Evolutionary conservation across 2,329 filamentous ascomycete species (phyloP), one percentile per base, ranked within the genome.

Genomic region (Karstenula rhodostoma): DNA sequence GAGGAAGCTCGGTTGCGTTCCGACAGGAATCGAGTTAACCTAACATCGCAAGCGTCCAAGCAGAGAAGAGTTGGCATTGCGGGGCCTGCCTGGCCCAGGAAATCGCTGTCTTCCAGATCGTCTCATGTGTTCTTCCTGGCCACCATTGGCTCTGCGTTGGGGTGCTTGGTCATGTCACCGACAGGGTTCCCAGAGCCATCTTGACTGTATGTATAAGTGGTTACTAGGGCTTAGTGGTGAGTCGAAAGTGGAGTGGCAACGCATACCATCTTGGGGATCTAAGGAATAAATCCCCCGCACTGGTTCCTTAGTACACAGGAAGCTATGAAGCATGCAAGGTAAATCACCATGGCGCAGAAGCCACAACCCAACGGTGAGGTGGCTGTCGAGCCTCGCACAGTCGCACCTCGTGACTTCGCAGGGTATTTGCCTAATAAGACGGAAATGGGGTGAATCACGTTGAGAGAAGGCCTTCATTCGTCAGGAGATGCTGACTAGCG

Each of bases 71-170:
- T 46, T 47, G 29, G 19, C 19, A 29, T n/a, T 46, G 40, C 37
- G 25, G 37, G 52, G 42, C 29, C 52, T 35, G 42, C 29, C 52
- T 35, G 52, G 25, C 52, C 46, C 33, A 55, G 51, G 22, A n/a
- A 51, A 40, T 15, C 27, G 13, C n/a, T 51, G 32, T 12, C 7
- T 13, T 50, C n/a, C 35, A 3, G 17, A n/a, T 29, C 44, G 15
- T 32, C 29, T 33, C 13, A 10, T 35, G 47, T 22, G 19, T 23
- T 12, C 43, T 27, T 46, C 19, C 12, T 13, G 42, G 13, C 22
- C 12, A 27, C n/a, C 44, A 17, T 29, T 29, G 29, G 44, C 44
- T 47, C 13, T 15, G 44, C 13, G 17, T 47, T 27, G 44, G 12
- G 23, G 23, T 47, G 15, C 44, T 22, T 47, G 13, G 10, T 12